phyloP scores from a whole-genome alignment of 192 early-diverging fungal genomes.

The Martensiomyces pterosporus region DNA sequence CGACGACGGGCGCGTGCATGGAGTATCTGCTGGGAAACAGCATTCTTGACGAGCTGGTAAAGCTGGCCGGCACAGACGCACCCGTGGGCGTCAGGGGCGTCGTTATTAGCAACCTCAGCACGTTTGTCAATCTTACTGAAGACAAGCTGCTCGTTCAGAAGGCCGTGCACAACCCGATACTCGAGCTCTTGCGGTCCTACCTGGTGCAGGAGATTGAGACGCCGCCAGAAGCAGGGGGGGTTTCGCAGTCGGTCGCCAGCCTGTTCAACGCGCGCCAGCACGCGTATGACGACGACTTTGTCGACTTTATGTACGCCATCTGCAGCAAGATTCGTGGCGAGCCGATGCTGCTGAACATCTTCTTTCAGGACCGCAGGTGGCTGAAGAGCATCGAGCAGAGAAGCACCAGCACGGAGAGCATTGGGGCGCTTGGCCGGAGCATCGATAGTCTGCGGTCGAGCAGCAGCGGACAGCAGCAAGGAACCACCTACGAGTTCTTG shows the following conservation, averaged over 20 bases:
- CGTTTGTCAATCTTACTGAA: conserved; percentile 81
- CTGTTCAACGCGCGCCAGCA: conserved; percentile 17
- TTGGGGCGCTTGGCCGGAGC: conserved; percentile 49
- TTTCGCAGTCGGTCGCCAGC: conserved; percentile 15
- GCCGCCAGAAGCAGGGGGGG: conserved; percentile 3
- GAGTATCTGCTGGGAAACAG: conserved; percentile 83
- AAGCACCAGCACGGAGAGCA: conserved; percentile 30
- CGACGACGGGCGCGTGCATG: conserved; percentile 78
- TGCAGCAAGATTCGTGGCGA: conserved; percentile 52
- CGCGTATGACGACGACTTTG: conserved; percentile 37
- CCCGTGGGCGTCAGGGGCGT: conserved; percentile 77
- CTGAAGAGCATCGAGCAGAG: conserved; percentile 41
- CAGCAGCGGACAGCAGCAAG: conserved; percentile 4
- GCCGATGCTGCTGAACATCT: conserved; percentile 47
- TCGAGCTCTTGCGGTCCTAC: conserved; percentile 68
- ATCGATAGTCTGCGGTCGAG: conserved; percentile 38
- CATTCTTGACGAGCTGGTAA: conserved; percentile 75
- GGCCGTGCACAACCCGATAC: conserved; percentile 80
- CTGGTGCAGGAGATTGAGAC: conserved; percentile 17
- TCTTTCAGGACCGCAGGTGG: conserved; percentile 48
- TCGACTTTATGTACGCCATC: conserved; percentile 40
- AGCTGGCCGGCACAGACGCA: conserved; percentile 69
- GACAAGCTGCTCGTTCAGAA: conserved; percentile 87
- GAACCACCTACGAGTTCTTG: conserved; percentile 67
- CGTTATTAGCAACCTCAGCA: conserved; percentile 71